Evolutionary conservation across 495 filamentous ascomycete species (phyloP).

Genomic region (Penicillium antarcticum): DNA sequence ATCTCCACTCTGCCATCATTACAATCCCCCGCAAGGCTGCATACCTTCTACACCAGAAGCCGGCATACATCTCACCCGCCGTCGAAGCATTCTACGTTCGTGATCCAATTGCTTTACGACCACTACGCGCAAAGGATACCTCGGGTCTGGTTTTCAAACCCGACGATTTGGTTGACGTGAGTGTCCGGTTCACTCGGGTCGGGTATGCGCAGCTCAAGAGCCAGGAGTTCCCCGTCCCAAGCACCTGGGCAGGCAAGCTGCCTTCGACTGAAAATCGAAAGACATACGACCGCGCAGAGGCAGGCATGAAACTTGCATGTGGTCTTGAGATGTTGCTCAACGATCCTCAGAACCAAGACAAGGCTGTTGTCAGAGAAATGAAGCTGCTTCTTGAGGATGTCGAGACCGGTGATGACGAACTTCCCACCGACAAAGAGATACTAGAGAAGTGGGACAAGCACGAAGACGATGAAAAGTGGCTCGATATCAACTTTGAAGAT

Average conservation of each 20-base stretch:
- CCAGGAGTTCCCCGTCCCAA: conserved; percentile 76
- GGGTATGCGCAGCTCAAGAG: conserved; percentile 88
- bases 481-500: conserved; percentile 86
- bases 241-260: conserved; percentile 52
- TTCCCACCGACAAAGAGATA: conserved; percentile 76
- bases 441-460: conserved; percentile 55
- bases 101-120: conserved; percentile 73
- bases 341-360: conserved; percentile 62
- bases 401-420: conserved; percentile 50
- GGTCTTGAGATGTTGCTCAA: conserved; percentile 86
- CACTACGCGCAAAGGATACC: conserved; percentile 52
- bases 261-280: conserved; percentile 31
- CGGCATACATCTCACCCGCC: conserved; percentile 73
- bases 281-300: conserved; percentile 53
- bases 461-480: conserved; percentile 86
- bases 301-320: conserved; percentile 85
- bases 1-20: conserved; percentile 66
- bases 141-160: conserved; percentile 62
- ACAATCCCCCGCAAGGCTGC: conserved; percentile 80
- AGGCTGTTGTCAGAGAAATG: conserved; percentile 66
- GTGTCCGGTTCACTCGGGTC: conserved; percentile 77
- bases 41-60: conserved; percentile 70
- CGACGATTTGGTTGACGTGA: conserved; percentile 72
- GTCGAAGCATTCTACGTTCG: conserved; percentile 91
- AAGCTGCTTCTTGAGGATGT: conserved; percentile 72